Conservation (phyloP, 2,329 filamentous ascomycete species). For the Pestalotiopsis sp. region DNA sequence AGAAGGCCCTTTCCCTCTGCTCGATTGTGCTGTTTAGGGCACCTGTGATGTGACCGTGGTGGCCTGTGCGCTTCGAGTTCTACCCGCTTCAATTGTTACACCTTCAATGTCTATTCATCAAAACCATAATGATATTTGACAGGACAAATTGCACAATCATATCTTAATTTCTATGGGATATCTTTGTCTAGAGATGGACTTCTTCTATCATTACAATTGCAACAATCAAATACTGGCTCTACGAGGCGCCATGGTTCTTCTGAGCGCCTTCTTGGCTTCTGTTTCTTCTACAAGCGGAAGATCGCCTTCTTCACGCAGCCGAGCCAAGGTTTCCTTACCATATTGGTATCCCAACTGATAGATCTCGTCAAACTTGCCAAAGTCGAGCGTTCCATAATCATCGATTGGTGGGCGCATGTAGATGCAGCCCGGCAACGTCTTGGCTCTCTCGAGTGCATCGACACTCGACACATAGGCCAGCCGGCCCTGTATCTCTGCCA, state of each 20-base stretch:
- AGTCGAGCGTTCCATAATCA: constrained; percentile 90
- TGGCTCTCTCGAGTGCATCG: constrained; percentile 91
- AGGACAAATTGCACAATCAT: too few relatives aligned
- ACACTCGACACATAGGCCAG: constrained; percentile 94
- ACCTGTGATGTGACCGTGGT: not conserved
- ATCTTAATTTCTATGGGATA: not conserved
- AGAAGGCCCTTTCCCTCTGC: not conserved
- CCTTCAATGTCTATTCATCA: not conserved
- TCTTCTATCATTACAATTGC: not conserved
- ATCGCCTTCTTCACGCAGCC: constrained; percentile 76
- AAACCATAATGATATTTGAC: not conserved
- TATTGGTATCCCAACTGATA: constrained; percentile 87
- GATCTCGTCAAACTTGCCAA: constrained; percentile 97
- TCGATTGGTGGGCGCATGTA: constrained; percentile 98
- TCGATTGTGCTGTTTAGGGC: not conserved
- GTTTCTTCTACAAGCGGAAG: constrained; percentile 71
- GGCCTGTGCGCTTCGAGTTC: not conserved
- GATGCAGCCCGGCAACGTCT: constrained; percentile 84
- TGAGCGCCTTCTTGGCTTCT: constrained; percentile 74
- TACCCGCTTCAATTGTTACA: not conserved
- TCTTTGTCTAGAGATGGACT: not conserved
- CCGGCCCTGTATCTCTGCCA: constrained; percentile 93
- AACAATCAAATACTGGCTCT: constrained; percentile 68
- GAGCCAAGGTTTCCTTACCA: constrained; percentile 77
- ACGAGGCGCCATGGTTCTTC: constrained; percentile 78